Percentiles rank a stretch among this genome's conserved stretches.
These are phyloP conservation scores for Hymenotorrendiella dingleyae DNA, from an alignment of 2,329 filamentous ascomycete genomes.

Conservation along the genomic window DNA sequence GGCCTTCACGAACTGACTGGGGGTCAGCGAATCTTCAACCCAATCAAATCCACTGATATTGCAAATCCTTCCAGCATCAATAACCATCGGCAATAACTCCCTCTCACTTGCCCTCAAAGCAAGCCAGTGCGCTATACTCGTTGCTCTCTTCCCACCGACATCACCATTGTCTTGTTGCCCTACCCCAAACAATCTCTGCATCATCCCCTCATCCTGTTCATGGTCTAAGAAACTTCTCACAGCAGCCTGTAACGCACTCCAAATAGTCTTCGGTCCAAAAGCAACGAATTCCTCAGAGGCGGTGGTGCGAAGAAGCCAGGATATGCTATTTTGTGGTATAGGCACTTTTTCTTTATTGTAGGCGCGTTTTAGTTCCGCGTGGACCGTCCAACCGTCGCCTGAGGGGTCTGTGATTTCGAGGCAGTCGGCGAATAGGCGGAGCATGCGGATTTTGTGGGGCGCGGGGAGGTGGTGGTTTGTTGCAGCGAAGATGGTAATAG, in stretches of 20 bases:
- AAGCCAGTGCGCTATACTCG: background rate
- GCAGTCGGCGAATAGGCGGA: background rate
- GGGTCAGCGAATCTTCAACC: background rate
- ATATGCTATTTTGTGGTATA: background rate
- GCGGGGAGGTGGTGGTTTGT: background rate
- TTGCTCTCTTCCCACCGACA: background rate
- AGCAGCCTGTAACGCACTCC: background rate
- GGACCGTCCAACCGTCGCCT: background rate
- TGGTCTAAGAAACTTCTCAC: background rate
- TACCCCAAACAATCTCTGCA: background rate
- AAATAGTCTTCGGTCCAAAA: background rate
- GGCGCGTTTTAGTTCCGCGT: background rate
- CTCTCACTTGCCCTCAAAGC: background rate
- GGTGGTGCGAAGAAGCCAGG: background rate
- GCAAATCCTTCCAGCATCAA: background rate
- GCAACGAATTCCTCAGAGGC: background rate
- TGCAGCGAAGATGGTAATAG: background rate
- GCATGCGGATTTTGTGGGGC: background rate
- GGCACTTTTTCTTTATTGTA: background rate
- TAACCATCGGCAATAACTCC: background rate
- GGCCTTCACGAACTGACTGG: background rate
- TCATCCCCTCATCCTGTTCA: background rate
- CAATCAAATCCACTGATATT: background rate
- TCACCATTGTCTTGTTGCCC: background rate
- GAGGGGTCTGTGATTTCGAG: background rate